Evolutionary conservation across 1,284 basidiomycete species (phyloP).

Genomic region (Cerrena zonata): DNA sequence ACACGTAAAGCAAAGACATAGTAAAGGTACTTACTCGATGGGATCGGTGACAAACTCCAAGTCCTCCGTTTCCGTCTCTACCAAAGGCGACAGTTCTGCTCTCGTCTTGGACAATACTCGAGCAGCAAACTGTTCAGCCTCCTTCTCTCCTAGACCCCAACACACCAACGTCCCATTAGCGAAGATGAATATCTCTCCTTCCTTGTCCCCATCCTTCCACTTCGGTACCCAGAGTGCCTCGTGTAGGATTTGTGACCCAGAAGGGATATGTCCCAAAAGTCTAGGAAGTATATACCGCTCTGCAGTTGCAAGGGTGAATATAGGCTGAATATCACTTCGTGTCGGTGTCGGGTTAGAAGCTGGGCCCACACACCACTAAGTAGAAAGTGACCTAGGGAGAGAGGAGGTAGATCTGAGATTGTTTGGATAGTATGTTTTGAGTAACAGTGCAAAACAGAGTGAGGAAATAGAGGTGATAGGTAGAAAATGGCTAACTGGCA

Average conservation of each 20-base stretch:
- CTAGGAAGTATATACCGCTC: conserved; percentile 64
- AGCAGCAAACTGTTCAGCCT: conserved; percentile 61
- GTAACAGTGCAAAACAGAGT: too few species aligned
- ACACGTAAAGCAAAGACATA: conserved; percentile 10
- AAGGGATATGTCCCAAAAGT: conserved; percentile 49
- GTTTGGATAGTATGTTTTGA: too few species aligned
- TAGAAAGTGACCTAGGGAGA: too few species aligned
- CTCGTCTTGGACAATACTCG: conserved; percentile 55
- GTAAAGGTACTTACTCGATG: conserved; percentile 54
- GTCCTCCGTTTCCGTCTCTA: conserved; percentile 79
- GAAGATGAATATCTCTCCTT: conserved; percentile 86
- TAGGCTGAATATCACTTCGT: conserved; percentile 63
- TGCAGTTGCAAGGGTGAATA: conserved; percentile 72
- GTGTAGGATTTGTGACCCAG: conserved; percentile 53
- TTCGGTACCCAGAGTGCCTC: conserved; percentile 76
- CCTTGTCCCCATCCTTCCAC: conserved; percentile 53
- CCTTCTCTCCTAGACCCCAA: conserved; percentile 82
- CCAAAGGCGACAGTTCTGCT: conserved; percentile 58
- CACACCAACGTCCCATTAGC: conserved; percentile 80
- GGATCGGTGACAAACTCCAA: conserved; percentile 87
- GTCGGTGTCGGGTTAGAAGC: conserved; percentile 80
- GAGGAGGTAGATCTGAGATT: too few species aligned
- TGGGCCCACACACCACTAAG: too few species aligned
- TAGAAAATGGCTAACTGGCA: too few species aligned
- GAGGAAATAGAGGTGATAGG: too few species aligned